Evolutionary conservation across 495 filamentous ascomycete species (phyloP).

Genomic region (Lentithecium fluviatile): DNA sequence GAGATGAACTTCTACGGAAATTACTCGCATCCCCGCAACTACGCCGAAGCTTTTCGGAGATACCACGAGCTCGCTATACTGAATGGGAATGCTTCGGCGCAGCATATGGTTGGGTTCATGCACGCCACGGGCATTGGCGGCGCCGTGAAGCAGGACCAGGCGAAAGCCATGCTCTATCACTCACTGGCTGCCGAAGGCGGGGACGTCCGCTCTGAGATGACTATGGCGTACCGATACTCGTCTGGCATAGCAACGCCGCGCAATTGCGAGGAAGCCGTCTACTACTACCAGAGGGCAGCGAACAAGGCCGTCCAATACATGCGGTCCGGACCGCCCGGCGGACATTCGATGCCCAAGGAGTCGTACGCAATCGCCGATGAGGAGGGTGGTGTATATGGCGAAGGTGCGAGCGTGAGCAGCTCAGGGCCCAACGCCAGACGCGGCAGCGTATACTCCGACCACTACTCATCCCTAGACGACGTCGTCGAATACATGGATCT

Average conservation of each 20-base stretch:
- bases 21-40: conserved; percentile 81
- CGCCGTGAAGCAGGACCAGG: conserved; percentile 82
- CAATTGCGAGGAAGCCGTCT: conserved; percentile 79
- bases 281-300: conserved; percentile 89
- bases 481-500: conserved; percentile 92
- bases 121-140: conserved; percentile 89
- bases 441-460: conserved; percentile 65
- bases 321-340: conserved; percentile 87
- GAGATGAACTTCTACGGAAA: conserved; percentile 98
- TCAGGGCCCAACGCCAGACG: conserved; percentile 81
- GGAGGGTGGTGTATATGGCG: conserved; percentile 87
- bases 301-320: conserved; percentile 88
- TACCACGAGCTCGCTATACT: conserved; percentile 75
- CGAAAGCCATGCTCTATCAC: conserved; percentile 88
- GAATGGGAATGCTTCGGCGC: conserved; percentile 85
- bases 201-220: conserved; percentile 88
- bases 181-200: conserved; percentile 87
- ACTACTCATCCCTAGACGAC: conserved; percentile 83
- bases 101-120: conserved; percentile 94
- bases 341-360: conserved; percentile 70
- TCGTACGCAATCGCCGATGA: conserved; percentile 84
- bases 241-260: conserved; percentile 80
- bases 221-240: conserved; percentile 81
- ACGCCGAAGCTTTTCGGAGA: conserved; percentile 74
- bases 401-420: conserved; percentile 88